These are phyloP conservation scores for Leptoxyphium fumago DNA, from an alignment of 2,329 filamentous ascomycete species.

Conservation along the genomic window DNA sequence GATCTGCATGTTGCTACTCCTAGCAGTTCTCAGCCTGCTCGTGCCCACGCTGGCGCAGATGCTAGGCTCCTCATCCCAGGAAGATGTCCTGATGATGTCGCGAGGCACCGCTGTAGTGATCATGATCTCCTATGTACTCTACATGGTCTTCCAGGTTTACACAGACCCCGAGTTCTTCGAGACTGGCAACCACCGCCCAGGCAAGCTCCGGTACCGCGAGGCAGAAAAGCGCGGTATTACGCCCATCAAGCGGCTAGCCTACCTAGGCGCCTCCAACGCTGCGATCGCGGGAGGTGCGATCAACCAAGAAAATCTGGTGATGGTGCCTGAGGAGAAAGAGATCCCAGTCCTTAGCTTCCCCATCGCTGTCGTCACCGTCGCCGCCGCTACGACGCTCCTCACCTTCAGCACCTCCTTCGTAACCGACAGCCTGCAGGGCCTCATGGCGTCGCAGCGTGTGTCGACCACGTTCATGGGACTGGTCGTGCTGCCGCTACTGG, in stretches of 20 bases:
- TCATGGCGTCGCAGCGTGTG: background rate
- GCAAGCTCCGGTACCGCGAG: background rate
- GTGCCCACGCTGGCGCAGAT: background rate
- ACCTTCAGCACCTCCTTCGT: background rate
- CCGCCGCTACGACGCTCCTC: background rate
- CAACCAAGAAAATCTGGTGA: background rate
- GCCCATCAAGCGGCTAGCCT: background rate
- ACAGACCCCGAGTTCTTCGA: background rate
- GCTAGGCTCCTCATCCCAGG: background rate
- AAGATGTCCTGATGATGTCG: background rate
- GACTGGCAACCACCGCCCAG: background rate
- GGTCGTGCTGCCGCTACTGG: background rate
- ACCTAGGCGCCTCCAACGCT: background rate
- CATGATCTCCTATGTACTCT: background rate
- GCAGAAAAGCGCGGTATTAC: background rate
- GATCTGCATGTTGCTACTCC: background rate
- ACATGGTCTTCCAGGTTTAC: background rate
- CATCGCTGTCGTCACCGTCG: background rate
- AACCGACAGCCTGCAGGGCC: background rate
- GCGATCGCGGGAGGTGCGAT: background rate
- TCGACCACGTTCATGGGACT: background rate
- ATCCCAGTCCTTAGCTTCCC: background rate
- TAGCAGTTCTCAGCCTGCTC: background rate
- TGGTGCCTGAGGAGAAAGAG: background rate
- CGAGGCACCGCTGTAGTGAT: background rate